Conservation (phyloP, 805 yeast genomes). For the Sugiyamaella marilandica region DNA sequence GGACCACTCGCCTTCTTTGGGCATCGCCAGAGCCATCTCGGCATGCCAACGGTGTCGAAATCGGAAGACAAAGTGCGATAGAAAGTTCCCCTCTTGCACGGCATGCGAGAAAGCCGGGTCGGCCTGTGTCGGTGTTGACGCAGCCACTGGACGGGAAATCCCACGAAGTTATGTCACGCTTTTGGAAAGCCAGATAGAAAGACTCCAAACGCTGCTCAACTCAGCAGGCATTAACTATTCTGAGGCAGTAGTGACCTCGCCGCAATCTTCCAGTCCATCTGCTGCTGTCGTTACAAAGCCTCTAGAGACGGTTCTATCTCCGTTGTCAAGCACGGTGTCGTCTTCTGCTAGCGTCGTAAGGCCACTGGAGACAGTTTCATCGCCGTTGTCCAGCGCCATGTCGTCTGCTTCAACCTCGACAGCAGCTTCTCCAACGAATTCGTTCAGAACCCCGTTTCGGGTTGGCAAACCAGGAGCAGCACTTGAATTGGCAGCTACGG, state of each 20-base stretch:
- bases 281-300: neutral
- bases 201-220: constrained; percentile 49
- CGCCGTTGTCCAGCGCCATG: neutral
- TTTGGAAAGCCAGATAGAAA: constrained; percentile 59
- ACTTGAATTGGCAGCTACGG: neutral
- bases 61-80: constrained; percentile 64
- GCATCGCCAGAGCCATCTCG: constrained; percentile 49
- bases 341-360: neutral
- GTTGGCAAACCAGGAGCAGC: too few relatives aligned
- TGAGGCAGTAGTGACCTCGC: neutral
- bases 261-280: neutral
- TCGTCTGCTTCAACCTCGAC: neutral
- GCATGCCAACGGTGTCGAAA: constrained; percentile 81
- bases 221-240: constrained; percentile 33
- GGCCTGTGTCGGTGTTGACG: constrained; percentile 80
- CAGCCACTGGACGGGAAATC: constrained; percentile 81
- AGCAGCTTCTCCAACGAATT: neutral
- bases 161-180: constrained; percentile 69
- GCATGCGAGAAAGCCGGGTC: constrained; percentile 58
- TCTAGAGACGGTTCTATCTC: too few relatives aligned
- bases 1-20: neutral
- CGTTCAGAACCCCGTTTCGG: neutral
- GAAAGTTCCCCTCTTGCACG: constrained; percentile 61
- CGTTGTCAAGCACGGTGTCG: neutral
- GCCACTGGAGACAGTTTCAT: neutral